Evolutionary conservation across 2,329 filamentous ascomycete species (phyloP).

Genomic region (Aspergillus fumigatus): DNA sequence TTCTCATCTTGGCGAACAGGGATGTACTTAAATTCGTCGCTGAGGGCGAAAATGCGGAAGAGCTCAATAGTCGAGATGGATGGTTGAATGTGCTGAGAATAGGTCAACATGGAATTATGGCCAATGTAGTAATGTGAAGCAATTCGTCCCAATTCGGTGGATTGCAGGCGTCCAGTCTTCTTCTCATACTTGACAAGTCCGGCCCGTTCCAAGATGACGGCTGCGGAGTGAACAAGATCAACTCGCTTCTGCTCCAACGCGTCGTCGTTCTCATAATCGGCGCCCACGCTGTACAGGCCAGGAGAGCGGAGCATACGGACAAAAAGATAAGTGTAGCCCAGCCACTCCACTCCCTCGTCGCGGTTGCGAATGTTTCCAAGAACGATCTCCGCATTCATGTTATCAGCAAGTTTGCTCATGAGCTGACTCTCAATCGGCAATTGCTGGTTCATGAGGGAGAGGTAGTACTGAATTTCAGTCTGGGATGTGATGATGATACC

Average conservation of each 20-base stretch:
- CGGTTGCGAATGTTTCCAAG: slow-evolving; percentile 86
- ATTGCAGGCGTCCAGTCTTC: slow-evolving; percentile 79
- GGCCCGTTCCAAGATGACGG: slow-evolving; percentile 77
- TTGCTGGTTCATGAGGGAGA: slow-evolving; percentile 94
- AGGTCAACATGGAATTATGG: slow-evolving; percentile 91
- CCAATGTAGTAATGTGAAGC: slow-evolving; percentile 99
- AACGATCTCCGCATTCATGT: slow-evolving; percentile 93
- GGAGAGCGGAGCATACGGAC: slow-evolving; percentile 96
- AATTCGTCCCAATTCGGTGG: slow-evolving; percentile 90
- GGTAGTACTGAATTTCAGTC: slow-evolving; percentile 91
- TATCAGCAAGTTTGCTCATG: slow-evolving; percentile 87
- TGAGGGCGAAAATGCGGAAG: slow-evolving; percentile 92
- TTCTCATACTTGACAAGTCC: slow-evolving; percentile 94
- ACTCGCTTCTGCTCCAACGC: slow-evolving; percentile 93
- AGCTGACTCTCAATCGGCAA: slow-evolving; percentile 96
- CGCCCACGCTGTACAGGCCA: slow-evolving; percentile 88
- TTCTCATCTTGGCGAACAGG: slow-evolving; percentile 97
- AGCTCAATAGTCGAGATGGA: slow-evolving; percentile 91
- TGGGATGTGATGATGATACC: slow-evolving; percentile 98
- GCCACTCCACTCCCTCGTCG: slow-evolving; percentile 97
- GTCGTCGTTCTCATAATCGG: slow-evolving; percentile 90
- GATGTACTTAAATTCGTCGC: slow-evolving; percentile 98
- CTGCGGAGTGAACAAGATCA: slow-evolving; percentile 94
- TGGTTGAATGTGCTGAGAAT: slow-evolving; percentile 91
- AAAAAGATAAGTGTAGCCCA: slow-evolving; percentile 96